Evolutionary conservation across 202 grass and related monocot genomes (phyloP), one percentile per base, ranked within the genome.

Genomic region (Elaeis oleifera): DNA sequence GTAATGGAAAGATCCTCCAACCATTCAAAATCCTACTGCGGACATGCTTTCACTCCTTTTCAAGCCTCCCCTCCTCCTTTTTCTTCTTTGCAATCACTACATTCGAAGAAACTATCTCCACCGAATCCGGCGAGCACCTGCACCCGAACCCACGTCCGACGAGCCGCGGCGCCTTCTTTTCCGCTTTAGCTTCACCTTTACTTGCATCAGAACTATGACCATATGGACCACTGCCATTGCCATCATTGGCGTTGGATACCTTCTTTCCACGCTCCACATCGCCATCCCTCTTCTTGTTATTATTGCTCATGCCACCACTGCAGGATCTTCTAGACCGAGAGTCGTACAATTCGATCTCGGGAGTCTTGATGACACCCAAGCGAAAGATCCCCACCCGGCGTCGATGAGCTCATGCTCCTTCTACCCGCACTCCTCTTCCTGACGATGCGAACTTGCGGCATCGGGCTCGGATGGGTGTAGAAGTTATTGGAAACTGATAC

Each of bases 381-480:
- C 88, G 84, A 3, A 97, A 25, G 49, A 91, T 23, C 6, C 76
- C 86, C 86, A 85, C 2, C 14, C 1, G 79, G 65, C 16, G 79
- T 58, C 17, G 68, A 68, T 15, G 94, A 92, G 50, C 84, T 89
- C 20, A 69, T 79, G 83, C 54, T 49, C 17, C 62, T 50, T n/a
- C 52, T 23, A 3, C 36, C 36, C 8, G 36, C 36, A 5, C 11
- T 44, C 36, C 36, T 44, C 59, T 58, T 23, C 61, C 69, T 71
- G 29, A 59, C 23, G 13, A 25, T 64, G 4, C 82, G 88, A 16
- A 92, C 56, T 69, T 85, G 84, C 26, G 94, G 94, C 28, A 82
- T 84, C 14, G 94, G 94, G 75, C 94, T 97, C 29, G 88, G 94
- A 22, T 83, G 81, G 14, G 85, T 65, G 82, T 84, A 92, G 68